Percentiles rank a stretch among this genome's conserved stretches.
Evolutionary conservation across 495 filamentous ascomycete genomes (phyloP).

Genomic region (Penicillium cosmopolitanum): DNA sequence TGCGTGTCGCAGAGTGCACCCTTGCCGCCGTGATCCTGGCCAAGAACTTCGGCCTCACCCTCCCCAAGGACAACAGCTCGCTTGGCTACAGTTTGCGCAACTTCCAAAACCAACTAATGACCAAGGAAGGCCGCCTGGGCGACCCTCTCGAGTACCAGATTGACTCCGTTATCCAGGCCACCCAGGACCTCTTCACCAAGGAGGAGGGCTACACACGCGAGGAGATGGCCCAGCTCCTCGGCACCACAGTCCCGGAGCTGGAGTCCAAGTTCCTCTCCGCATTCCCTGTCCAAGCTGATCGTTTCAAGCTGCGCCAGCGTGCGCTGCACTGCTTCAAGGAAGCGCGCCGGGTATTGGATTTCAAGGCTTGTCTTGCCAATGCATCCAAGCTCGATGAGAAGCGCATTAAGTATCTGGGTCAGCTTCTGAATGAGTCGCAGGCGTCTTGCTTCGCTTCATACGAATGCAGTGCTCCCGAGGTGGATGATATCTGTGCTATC

Average conservation of each 20-base stretch:
- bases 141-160: constrained; percentile 67
- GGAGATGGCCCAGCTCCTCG: constrained; percentile 77
- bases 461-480: constrained; percentile 87
- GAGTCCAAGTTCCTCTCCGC: constrained; percentile 74
- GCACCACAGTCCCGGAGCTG: constrained; percentile 69
- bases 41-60: constrained; percentile 61
- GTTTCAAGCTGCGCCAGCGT: constrained; percentile 85
- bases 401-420: constrained; percentile 74
- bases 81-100: constrained; percentile 82
- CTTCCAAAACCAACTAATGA: constrained; percentile 81
- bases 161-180: constrained; percentile 65
- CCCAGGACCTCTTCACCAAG: constrained; percentile 65
- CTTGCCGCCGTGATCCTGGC: constrained; percentile 80
- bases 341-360: constrained; percentile 81
- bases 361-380: constrained; percentile 69
- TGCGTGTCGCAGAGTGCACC: constrained; percentile 93
- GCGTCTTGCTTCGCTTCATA: constrained; percentile 80
- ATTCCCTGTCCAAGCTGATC: constrained; percentile 85
- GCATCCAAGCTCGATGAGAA: constrained; percentile 55
- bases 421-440: constrained; percentile 87
- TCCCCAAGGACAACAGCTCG: constrained; percentile 80
- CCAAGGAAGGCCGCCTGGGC: constrained; percentile 57
- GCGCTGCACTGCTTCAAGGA: constrained; percentile 90
- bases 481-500: constrained; percentile 83
- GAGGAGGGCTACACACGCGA: constrained; percentile 85